phyloP scores from a whole-genome alignment of 2,329 filamentous ascomycete genomes.

The Annulohypoxylon truncatum region DNA sequence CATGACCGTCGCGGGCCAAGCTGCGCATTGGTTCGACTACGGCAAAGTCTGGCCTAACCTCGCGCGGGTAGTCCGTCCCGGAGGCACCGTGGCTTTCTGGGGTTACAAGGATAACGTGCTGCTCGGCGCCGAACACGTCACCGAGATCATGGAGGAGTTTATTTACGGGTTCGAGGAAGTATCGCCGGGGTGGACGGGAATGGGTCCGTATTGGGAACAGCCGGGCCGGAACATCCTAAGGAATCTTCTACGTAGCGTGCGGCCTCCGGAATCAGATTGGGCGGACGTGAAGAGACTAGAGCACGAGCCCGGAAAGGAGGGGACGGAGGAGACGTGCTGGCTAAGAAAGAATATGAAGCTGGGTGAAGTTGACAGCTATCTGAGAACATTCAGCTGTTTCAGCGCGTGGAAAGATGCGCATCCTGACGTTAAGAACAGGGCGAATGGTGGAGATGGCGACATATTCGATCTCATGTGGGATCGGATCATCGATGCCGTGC shows the following conservation, averaged over 20 bases:
- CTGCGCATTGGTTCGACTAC: conserved; percentile 76
- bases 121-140: conserved; percentile 63
- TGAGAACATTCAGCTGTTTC: conserved; percentile 70
- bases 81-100: conserved; percentile 73
- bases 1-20: conserved; percentile 63
- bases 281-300: conserved; percentile 63
- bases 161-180: conserved; percentile 63
- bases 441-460: conserved; percentile 68
- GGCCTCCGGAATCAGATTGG: conserved; percentile 65
- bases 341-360: conserved; percentile 66
- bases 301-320: conserved; percentile 65
- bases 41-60: conserved; percentile 65
- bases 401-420: conserved; percentile 69
- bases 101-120: conserved; percentile 74
- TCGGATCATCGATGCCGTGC: conserved; percentile 64
- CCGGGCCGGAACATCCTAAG: conserved; percentile 68
- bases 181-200: conserved; percentile 57
- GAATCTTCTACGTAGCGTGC: conserved; percentile 62
- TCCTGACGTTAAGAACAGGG: conserved; percentile 60
- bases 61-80: conserved; percentile 62
- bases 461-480: conserved; percentile 72
- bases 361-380: conserved; percentile 70
- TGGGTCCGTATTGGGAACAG: conserved; percentile 72
- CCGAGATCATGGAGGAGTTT: conserved; percentile 64
- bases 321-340: conserved; percentile 58